Evolutionary conservation across 805 yeast species (phyloP).

Genomic region (Hanseniaspora taiwanica): DNA sequence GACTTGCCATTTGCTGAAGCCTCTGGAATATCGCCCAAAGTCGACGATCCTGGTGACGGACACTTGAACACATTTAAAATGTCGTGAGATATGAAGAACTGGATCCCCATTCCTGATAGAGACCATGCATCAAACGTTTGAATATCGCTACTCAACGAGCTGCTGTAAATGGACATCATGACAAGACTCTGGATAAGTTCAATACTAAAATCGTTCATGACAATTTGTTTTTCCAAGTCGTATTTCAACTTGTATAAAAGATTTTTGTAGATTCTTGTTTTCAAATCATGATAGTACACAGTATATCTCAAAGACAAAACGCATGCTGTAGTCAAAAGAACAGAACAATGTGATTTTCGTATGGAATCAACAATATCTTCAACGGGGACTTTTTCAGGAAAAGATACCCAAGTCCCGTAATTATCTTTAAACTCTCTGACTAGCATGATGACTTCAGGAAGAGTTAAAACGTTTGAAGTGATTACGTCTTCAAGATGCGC

Average conservation of each 20-base stretch:
- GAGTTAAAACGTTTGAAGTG: constrained; percentile 33
- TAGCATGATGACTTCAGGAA: constrained; percentile 35
- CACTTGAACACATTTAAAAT: neutral
- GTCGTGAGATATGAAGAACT: constrained; percentile 11
- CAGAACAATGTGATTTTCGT: constrained; percentile 35
- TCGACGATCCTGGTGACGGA: neutral
- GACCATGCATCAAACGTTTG: constrained; percentile 58
- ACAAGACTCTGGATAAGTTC: constrained; percentile 61
- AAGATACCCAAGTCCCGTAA: constrained; percentile 68
- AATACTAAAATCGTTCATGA: constrained; percentile 31
- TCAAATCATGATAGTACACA: constrained; percentile 18
- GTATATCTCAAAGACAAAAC: constrained; percentile 44
- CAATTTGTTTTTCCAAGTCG: constrained; percentile 35
- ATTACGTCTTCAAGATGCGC: constrained; percentile 33
- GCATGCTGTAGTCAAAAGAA: constrained; percentile 56
- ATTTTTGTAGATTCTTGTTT: constrained; percentile 29
- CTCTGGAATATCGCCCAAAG: too few relatives aligned
- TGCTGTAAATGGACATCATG: constrained; percentile 49
- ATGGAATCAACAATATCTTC: constrained; percentile 36
- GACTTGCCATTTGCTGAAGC: too few relatives aligned
- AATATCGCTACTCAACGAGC: constrained; percentile 41
- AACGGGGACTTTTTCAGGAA: constrained; percentile 41
- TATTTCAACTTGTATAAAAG: constrained; percentile 33
- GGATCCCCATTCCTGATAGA: constrained; percentile 50
- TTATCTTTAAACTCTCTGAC: constrained; percentile 48